Percentiles rank a stretch among this genome's conserved stretches.
Conservation (phyloP, 2,329 filamentous ascomycete genomes). For the Coniochaeta pulveracea region DNA sequence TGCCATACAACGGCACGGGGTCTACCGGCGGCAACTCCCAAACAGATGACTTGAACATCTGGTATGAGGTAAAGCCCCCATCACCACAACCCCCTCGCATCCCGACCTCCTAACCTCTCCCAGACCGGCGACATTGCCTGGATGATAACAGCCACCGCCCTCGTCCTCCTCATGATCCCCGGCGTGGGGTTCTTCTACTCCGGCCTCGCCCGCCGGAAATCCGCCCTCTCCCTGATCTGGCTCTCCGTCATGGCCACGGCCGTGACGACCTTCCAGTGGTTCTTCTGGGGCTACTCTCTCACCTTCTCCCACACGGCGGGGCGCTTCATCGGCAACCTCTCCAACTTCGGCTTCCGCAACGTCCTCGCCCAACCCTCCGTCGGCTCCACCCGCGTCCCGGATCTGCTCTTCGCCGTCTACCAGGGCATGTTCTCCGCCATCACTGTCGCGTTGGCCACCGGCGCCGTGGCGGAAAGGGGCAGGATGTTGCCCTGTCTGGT, state of each 20-base stretch:
- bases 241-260: constrained; percentile 78
- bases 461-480: constrained; percentile 76
- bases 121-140: constrained; percentile 76
- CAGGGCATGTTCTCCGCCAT: constrained; percentile 84
- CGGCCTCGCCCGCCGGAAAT: constrained; percentile 78
- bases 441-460: constrained; percentile 75
- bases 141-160: constrained; percentile 70
- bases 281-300: constrained; percentile 83
- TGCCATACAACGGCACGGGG: constrained; percentile 54
- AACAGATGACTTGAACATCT: constrained; percentile 62
- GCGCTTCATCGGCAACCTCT: constrained; percentile 64
- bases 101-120: constrained; percentile 17
- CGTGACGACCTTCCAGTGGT: constrained; percentile 85
- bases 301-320: constrained; percentile 71
- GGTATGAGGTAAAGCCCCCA: constrained; percentile 51
- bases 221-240: constrained; percentile 82
- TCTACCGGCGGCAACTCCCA: constrained; percentile 58
- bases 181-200: constrained; percentile 95
- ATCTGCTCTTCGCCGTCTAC: constrained; percentile 76
- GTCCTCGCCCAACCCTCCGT: constrained; percentile 68
- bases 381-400: constrained; percentile 61
- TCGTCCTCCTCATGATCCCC: constrained; percentile 87
- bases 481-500: constrained; percentile 80
- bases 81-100: too few relatives aligned
- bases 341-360: constrained; percentile 69